Conservation (phyloP, 2,329 filamentous ascomycete species). For the Magnaporthiopsis poae region DNA sequence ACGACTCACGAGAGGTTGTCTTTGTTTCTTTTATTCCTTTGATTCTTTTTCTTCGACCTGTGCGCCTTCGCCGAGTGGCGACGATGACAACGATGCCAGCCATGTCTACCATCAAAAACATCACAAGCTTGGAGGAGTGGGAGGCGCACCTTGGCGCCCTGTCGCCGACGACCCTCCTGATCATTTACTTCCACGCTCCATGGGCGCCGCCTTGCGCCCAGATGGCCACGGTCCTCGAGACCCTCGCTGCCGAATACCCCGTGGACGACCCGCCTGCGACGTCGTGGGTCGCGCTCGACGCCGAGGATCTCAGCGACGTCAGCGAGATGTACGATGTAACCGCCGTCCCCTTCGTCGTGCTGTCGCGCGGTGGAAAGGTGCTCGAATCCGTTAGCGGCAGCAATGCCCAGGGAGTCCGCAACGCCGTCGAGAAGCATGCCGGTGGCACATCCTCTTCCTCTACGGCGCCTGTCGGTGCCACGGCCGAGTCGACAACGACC, state of each 20-base stretch:
- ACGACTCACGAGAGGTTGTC: slow-evolving; percentile 1
- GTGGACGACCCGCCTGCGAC: slow-evolving; percentile 55
- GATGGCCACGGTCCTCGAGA: slow-evolving; percentile 77
- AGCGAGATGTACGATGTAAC: slow-evolving; percentile 89
- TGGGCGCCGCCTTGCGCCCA: slow-evolving; percentile 95
- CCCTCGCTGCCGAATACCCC: slow-evolving; percentile 79
- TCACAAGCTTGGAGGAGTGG: slow-evolving; percentile 67
- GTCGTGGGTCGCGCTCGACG: slow-evolving; percentile 83
- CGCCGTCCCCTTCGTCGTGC: slow-evolving; percentile 83
- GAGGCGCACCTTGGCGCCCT: slow-evolving; percentile 55
- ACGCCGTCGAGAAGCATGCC: slow-evolving; percentile 75
- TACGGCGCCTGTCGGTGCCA: slow-evolving; percentile 22
- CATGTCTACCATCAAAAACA: slow-evolving; percentile 71
- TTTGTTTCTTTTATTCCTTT: not conserved
- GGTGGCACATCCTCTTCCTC: slow-evolving; percentile 17
- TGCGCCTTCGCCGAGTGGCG: not conserved
- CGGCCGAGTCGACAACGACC: slow-evolving; percentile 26
- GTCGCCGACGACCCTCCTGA: slow-evolving; percentile 59
- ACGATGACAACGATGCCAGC: slow-evolving; percentile 14
- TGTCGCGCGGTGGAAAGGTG: slow-evolving; percentile 64
- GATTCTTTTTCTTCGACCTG: not conserved
- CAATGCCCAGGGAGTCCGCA: slow-evolving; percentile 75
- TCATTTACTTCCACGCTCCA: slow-evolving; percentile 90
- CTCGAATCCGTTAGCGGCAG: slow-evolving; percentile 83
- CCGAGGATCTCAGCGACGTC: slow-evolving; percentile 85